These are phyloP conservation scores for Chiua virens DNA, from an alignment of 768 basidiomycete genomes.

Conservation along the genomic window DNA sequence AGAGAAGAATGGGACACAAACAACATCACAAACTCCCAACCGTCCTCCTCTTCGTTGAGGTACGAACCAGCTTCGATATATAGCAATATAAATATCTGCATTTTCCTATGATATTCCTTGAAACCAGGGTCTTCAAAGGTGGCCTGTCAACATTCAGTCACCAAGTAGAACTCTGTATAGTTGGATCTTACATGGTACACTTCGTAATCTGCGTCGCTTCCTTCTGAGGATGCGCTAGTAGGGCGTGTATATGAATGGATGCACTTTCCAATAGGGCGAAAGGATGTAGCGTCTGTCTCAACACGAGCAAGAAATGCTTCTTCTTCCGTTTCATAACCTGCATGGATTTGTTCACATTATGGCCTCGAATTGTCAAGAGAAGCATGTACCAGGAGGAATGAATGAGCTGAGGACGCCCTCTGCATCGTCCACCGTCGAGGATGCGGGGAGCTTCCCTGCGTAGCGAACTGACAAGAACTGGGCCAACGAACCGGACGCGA, in stretches of 20 bases:
- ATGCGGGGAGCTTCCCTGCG: conserved; percentile 61
- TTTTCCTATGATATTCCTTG: conserved; percentile 83
- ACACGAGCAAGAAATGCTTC: conserved; percentile 66
- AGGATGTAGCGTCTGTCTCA: conserved; percentile 73
- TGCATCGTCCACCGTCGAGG: conserved; percentile 82
- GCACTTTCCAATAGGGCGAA: conserved; percentile 74
- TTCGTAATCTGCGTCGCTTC: conserved; percentile 73
- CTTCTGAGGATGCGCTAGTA: conserved; percentile 43
- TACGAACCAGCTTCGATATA: conserved; percentile 97
- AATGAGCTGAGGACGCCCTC: conserved; percentile 73
- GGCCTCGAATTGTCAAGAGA: not conserved
- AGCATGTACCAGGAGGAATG: conserved; percentile 63
- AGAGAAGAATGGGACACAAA: conserved; percentile 41
- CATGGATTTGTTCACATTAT: not conserved
- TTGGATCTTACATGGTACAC: conserved; percentile 77
- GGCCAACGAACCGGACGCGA: conserved; percentile 84
- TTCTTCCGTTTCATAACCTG: conserved; percentile 73
- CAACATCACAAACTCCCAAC: conserved; percentile 92
- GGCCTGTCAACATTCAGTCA: conserved; percentile 44
- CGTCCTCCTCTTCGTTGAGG: conserved; percentile 89
- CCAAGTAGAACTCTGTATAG: not conserved
- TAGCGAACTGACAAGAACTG: conserved; percentile 73
- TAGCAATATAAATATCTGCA: conserved; percentile 92
- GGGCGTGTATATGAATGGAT: conserved; percentile 77
- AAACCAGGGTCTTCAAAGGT: conserved; percentile 88